Percentiles rank a stretch among this genome's conserved stretches.
Conservation (phyloP, 2,329 filamentous ascomycete genomes). For the Corynespora cassiicola region DNA sequence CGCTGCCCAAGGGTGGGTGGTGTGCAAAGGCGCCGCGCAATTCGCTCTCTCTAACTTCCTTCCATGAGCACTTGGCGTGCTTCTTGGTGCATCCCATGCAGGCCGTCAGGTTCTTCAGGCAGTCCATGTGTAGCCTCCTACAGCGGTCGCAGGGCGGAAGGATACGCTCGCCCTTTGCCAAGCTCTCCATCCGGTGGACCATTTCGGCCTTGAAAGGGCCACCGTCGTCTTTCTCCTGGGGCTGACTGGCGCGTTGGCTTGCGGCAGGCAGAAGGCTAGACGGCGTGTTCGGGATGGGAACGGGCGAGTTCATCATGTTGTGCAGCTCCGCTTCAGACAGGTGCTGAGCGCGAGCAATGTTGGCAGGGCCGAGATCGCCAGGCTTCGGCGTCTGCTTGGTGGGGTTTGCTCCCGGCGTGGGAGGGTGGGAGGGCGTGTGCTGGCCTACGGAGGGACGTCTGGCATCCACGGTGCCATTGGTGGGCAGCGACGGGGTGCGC, state of each 20-base stretch:
- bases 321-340: constrained; percentile 48
- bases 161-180: constrained; percentile 76
- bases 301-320: constrained; percentile 52
- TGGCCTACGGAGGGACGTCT: constrained; percentile 35
- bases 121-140: constrained; percentile 78
- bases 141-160: constrained; percentile 86
- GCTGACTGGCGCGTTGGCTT: constrained; percentile 42
- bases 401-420: constrained; percentile 24
- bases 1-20: constrained; percentile 29
- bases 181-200: constrained; percentile 75
- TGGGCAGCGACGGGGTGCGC: constrained; percentile 34
- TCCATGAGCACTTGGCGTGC: constrained; percentile 88
- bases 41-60: constrained; percentile 78
- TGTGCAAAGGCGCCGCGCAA: constrained; percentile 41
- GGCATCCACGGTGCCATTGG: constrained; percentile 27
- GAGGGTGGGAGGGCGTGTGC: constrained; percentile 32
- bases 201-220: constrained; percentile 70
- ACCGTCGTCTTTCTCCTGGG: constrained; percentile 61
- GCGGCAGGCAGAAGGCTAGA: constrained; percentile 58
- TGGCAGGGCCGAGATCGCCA: constrained; percentile 19
- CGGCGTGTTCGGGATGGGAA: constrained; percentile 62
- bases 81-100: constrained; percentile 90
- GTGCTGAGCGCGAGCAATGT: constrained; percentile 22
- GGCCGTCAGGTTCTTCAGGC: constrained; percentile 83
- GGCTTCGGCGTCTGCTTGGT: constrained; percentile 39